Percentiles rank a stretch among this genome's conserved stretches.
These are phyloP conservation scores for Chalciporus chontae DNA, from an alignment of 768 basidiomycete species.

Conservation along the genomic window DNA sequence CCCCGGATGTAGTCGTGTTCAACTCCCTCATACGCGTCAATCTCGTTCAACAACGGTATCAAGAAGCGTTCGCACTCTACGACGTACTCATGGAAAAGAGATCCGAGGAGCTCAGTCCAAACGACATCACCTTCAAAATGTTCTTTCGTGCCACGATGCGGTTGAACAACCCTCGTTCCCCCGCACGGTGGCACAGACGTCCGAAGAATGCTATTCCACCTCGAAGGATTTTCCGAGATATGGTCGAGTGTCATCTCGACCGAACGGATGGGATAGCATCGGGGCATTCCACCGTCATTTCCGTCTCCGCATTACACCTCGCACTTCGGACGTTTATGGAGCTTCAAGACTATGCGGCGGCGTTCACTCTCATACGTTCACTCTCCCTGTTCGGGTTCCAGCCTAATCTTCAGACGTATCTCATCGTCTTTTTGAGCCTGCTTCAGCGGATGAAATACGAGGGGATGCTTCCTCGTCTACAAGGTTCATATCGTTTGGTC, in stretches of 20 bases:
- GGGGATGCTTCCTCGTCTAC: neutral
- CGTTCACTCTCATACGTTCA: conserved; percentile 37
- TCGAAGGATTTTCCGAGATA: conserved; percentile 43
- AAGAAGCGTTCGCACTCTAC: conserved; percentile 44
- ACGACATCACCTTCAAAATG: conserved; percentile 44
- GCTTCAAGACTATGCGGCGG: conserved; percentile 46
- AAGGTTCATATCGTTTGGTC: conserved; percentile 16
- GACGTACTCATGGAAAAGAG: conserved; percentile 34
- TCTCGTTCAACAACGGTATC: conserved; percentile 28
- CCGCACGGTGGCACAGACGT: conserved; percentile 22
- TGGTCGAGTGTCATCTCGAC: conserved; percentile 36
- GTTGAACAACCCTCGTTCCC: conserved; percentile 12
- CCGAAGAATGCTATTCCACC: conserved; percentile 30
- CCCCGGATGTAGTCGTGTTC: conserved; percentile 41
- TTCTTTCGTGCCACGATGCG: conserved; percentile 35
- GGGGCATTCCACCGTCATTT: conserved; percentile 26
- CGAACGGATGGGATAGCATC: conserved; percentile 14
- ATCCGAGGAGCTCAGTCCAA: conserved; percentile 29
- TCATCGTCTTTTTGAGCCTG: conserved; percentile 38
- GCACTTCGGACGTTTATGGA: conserved; percentile 45
- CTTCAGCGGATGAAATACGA: conserved; percentile 30
- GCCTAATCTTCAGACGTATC: conserved; percentile 38
- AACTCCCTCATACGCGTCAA: conserved; percentile 46
- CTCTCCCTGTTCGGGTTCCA: conserved; percentile 28
- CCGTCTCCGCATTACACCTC: conserved; percentile 36